phyloP scores from a whole-genome alignment of 1,284 basidiomycete species.

The Athelia psychrophila region DNA sequence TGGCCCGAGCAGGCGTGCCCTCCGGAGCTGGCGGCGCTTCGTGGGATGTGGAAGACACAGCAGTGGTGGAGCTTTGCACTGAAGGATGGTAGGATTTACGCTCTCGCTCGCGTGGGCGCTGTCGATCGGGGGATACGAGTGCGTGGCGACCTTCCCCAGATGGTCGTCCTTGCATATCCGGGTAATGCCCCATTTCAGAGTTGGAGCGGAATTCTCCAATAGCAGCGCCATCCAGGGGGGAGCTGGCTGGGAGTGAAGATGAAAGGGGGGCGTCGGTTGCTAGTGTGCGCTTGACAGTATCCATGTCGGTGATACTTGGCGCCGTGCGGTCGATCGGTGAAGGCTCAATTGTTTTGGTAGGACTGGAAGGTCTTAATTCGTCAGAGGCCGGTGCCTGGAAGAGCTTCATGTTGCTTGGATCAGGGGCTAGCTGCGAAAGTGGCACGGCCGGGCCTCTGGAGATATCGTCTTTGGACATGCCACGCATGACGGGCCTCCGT shows the following conservation, averaged over 20 bases:
- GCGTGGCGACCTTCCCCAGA: no score
- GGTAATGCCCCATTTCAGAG: conserved; percentile 77
- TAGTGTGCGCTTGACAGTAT: conserved; percentile 34
- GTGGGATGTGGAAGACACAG: conserved; percentile 36
- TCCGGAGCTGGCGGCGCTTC: conserved; percentile 60
- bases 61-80: conserved; percentile 44
- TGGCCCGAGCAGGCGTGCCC: conserved; percentile 60
- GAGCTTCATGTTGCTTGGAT: conserved; percentile 58
- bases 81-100: conserved; percentile 57
- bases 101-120: conserved; percentile 48
- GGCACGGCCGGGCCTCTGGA: conserved; percentile 57
- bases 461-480: conserved; percentile 63
- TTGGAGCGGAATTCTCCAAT: conserved; percentile 55
- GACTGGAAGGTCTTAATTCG: conserved; percentile 46
- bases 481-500: conserved; percentile 30
- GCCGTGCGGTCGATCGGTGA: conserved; percentile 40
- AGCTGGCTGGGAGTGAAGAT: conserved; percentile 46
- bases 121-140: conserved; percentile 61
- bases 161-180: conserved; percentile 49
- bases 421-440: conserved; percentile 53
- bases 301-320: conserved; percentile 33
- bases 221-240: conserved; percentile 38
- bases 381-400: conserved; percentile 41
- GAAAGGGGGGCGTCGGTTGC: conserved; percentile 61
- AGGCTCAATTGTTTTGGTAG: conserved; percentile 47